phyloP scores from a whole-genome alignment of 106 monocot species.

The Acorus calamus region DNA sequence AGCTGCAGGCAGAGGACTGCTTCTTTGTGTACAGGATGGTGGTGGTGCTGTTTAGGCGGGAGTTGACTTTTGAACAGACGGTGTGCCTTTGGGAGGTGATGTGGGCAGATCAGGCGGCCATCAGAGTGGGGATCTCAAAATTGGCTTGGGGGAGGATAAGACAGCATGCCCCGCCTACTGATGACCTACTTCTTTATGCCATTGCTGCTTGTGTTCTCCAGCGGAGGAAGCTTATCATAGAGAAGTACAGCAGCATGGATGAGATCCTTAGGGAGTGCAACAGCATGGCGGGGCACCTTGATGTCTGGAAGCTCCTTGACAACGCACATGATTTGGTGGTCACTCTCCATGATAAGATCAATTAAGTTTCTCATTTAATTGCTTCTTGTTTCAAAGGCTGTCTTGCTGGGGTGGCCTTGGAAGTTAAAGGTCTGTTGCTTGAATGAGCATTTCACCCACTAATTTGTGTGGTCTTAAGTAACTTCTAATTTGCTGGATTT shows the following conservation, averaged over 20 bases:
- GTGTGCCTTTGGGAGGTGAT: constrained; percentile 84
- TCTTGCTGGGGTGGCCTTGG: no score
- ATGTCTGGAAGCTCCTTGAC: constrained; percentile 82
- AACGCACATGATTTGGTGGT: constrained; percentile 83
- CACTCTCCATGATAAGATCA: constrained; percentile 60
- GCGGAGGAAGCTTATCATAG: constrained; percentile 70
- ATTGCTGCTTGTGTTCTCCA: constrained; percentile 80
- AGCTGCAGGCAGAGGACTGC: constrained; percentile 79
- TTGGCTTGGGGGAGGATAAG: constrained; percentile 61
- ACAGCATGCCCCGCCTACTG: constrained; percentile 49
- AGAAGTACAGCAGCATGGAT: constrained; percentile 74
- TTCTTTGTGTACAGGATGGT: constrained; percentile 97
- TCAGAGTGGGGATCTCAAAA: constrained; percentile 52
- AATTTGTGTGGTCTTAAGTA: no score
- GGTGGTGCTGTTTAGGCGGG: constrained; percentile 71
- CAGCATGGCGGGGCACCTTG: constrained; percentile 57
- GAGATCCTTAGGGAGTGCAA: constrained; percentile 82
- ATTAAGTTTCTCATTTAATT: no score
- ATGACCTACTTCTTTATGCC: constrained; percentile 73
- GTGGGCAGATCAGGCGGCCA: constrained; percentile 92
- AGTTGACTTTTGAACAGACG: constrained; percentile 80
- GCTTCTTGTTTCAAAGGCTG: no score
- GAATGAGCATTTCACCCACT: no score
- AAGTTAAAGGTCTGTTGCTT: no score
- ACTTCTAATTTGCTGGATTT: no score